Base-by-base conservation (phyloP, 1,284 basidiomycete species). In the Cutaneotrichosporon spelunceum region DNA sequence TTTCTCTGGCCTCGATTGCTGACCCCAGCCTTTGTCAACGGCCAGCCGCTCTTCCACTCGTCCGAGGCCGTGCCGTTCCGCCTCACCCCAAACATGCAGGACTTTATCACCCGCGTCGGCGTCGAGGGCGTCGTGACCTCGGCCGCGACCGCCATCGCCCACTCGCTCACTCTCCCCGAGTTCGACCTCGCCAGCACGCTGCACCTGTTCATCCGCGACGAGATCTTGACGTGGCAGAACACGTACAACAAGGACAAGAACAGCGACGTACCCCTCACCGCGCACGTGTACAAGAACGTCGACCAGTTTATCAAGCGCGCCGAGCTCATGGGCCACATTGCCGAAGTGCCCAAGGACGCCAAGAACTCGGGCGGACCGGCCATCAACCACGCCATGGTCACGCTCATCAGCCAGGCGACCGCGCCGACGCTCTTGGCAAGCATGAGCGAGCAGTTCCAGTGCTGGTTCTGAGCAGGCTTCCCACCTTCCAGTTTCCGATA, bases 61-160 rank as follows among this genome's bases (percentile, higher is more conserved):
- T 86, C 83, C 66, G 96, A 99, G 69, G 83, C 87, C 2, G 93
- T 97, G 13, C 95, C 96, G 0, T 99, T 99, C 89, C 88, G 96
- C 11, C 86, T 97, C 68, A 97, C 93, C 13, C 94, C 94, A 3
- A 98, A 97, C 77, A 87, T 99, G 81, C 97, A 99, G 78, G 84
- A 87, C 70, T 96, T 99, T 80, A 82, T 99, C 56, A 93, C 91
- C 0, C 88, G 90, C 1, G 85, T 92, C 55, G 88, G 91, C 39
- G 90, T 89, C 13, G 97, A 99, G 77, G 96, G 95, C 19, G 80
- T 97, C 33, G 81, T 99, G 56, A 88, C 91, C 0, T 85, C 90
- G 10, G 86, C 89, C 1, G 86, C 97, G 36, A 90, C 97, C 83
- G 90, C 95, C 0, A 91, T 99, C 54, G 94, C 89, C 2, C 84